Percentiles rank a stretch among this genome's conserved stretches.
phyloP scores from a whole-genome alignment of 768 basidiomycete genomes.

The Boletus rubescentipes region DNA sequence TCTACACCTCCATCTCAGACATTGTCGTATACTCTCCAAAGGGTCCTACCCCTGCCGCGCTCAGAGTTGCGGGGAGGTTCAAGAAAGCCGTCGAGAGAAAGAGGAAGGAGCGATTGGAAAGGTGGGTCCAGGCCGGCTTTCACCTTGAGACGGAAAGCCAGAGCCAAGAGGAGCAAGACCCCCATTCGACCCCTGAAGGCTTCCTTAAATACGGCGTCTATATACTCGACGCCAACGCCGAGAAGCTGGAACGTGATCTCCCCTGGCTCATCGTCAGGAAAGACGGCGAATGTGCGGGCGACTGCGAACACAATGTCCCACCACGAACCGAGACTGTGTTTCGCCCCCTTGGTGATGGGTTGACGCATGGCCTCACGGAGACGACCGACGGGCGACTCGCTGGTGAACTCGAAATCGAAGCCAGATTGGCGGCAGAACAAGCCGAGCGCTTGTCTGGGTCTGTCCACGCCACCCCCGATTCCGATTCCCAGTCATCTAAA shows the following conservation, averaged over 20 bases:
- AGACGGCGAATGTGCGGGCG: constrained; percentile 25
- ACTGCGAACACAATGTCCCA: constrained; percentile 14
- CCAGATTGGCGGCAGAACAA: constrained; percentile 7
- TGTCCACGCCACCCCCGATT: not conserved
- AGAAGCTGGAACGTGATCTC: constrained; percentile 26
- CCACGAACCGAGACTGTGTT: not conserved
- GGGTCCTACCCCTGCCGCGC: constrained; percentile 53
- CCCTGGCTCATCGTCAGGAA: constrained; percentile 30
- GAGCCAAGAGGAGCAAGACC: constrained; percentile 16
- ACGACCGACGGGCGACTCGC: constrained; percentile 29
- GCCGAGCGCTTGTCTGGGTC: not conserved
- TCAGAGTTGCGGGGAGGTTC: constrained; percentile 65
- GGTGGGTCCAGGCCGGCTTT: constrained; percentile 21
- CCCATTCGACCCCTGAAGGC: constrained; percentile 23
- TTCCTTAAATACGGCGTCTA: constrained; percentile 34
- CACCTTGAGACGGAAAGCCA: constrained; percentile 1
- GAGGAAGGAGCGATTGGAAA: constrained; percentile 44
- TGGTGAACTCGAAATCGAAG: constrained; percentile 26
- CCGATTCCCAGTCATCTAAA: not conserved
- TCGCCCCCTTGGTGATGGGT: not conserved
- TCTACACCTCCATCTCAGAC: constrained; percentile 87
- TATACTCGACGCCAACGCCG: constrained; percentile 30
- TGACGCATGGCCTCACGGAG: constrained; percentile 29
- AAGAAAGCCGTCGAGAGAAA: constrained; percentile 61
- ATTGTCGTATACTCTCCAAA: constrained; percentile 83